Evolutionary conservation across 257 asterid genomes (phyloP).

Genomic region (Solanum ossicruentum): DNA sequence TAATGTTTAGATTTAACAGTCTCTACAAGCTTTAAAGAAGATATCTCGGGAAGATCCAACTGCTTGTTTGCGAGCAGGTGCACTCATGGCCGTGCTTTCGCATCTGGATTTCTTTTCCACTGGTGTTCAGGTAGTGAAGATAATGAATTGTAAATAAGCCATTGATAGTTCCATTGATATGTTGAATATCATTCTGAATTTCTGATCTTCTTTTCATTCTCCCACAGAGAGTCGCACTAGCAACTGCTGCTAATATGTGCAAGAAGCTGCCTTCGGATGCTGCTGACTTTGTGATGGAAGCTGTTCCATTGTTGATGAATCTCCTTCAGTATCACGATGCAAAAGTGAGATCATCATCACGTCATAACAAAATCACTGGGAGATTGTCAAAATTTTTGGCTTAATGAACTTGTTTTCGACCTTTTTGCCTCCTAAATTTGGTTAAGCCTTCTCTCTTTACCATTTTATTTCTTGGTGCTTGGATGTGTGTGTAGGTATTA

Average conservation of each 20-base stretch:
- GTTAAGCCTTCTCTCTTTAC: not conserved
- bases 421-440: not conserved
- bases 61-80: slow-evolving; percentile 98
- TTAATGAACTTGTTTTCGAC: not conserved
- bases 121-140: slow-evolving; percentile 75
- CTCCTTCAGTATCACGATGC: slow-evolving; percentile 97
- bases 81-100: slow-evolving; percentile 97
- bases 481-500: slow-evolving; percentile 43
- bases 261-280: slow-evolving; percentile 97
- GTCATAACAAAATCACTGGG: not conserved
- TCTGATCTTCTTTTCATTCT: not conserved
- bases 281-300: slow-evolving; percentile 97
- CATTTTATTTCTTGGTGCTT: not conserved
- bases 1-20: slow-evolving; percentile 34
- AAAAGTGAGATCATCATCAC: slow-evolving; percentile 39
- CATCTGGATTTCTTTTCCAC: slow-evolving; percentile 97
- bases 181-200: not conserved
- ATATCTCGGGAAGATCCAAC: slow-evolving; percentile 95
- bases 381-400: not conserved
- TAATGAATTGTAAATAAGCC: not conserved
- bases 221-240: slow-evolving; percentile 77
- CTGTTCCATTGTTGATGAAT: slow-evolving; percentile 92
- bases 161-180: not conserved
- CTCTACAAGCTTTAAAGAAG: slow-evolving; percentile 93
- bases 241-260: slow-evolving; percentile 98